These are phyloP conservation scores for Naganishia kalamii DNA, from an alignment of 768 basidiomycete species.

Conservation along the genomic window DNA sequence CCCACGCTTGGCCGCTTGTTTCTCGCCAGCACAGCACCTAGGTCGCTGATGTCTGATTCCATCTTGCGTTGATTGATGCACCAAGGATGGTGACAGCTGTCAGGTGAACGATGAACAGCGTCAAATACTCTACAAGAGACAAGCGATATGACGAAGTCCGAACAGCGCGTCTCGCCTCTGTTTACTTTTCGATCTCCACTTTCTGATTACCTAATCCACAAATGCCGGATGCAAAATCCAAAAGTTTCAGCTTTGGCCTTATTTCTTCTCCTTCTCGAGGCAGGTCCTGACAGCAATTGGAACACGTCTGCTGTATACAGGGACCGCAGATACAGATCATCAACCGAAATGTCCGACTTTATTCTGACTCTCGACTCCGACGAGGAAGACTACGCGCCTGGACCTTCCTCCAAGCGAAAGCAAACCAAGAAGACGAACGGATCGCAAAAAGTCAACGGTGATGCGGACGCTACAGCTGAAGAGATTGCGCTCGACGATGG, in stretches of 20 bases:
- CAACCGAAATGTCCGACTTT: slow-evolving; percentile 52
- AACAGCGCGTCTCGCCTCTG: background rate
- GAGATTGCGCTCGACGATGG: slow-evolving; percentile 63
- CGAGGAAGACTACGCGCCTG: slow-evolving; percentile 1
- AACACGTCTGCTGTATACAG: background rate
- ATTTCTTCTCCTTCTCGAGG: background rate
- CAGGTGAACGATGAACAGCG: background rate
- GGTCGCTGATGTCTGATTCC: background rate
- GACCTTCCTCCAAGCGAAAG: slow-evolving; percentile 24
- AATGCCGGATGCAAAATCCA: slow-evolving; percentile 6
- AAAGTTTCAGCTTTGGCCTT: background rate
- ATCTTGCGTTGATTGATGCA: background rate
- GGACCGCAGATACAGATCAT: background rate
- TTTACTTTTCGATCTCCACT: slow-evolving; percentile 11
- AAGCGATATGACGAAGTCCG: background rate
- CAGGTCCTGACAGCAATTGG: background rate
- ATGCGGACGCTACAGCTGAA: slow-evolving; percentile 52
- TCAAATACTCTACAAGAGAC: background rate
- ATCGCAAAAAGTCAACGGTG: slow-evolving; percentile 15
- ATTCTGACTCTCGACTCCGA: slow-evolving; percentile 60
- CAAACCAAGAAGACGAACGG: slow-evolving; percentile 28
- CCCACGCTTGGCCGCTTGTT: background rate
- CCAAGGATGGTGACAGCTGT: background rate
- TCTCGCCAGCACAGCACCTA: background rate
- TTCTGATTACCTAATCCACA: background rate